Evolutionary conservation across 225 moss, liverwort and hornwort species (phyloP).

Genomic region (Anthoceros angustus): DNA sequence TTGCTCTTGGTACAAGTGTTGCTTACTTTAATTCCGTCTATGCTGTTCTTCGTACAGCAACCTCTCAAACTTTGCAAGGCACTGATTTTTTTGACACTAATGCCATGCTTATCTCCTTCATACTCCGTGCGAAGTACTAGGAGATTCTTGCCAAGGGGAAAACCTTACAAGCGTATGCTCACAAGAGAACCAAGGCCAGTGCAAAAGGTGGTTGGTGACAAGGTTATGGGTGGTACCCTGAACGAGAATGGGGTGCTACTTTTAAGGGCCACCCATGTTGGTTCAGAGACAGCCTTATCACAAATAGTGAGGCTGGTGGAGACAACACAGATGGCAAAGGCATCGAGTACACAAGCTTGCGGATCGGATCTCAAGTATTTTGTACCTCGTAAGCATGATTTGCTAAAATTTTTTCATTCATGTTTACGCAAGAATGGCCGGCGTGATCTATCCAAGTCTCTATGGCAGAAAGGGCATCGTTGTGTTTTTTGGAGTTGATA

Average conservation of each 20-base stretch:
- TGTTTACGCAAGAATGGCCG: background rate
- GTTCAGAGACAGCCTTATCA: constrained; percentile 85
- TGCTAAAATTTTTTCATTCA: background rate
- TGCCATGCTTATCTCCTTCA: constrained; percentile 90
- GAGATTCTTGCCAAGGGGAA: constrained; percentile 86
- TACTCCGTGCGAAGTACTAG: constrained; percentile 74
- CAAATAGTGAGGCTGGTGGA: constrained; percentile 95
- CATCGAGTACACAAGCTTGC: constrained; percentile 94
- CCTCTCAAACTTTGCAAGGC: constrained; percentile 40
- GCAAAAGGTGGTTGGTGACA: constrained; percentile 60
- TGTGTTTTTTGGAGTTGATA: background rate
- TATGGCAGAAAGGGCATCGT: too few relatives aligned
- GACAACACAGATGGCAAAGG: constrained; percentile 98
- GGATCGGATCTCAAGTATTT: constrained; percentile 90
- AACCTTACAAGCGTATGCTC: constrained; percentile 94
- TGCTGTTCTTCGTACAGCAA: constrained; percentile 48
- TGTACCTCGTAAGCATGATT: constrained; percentile 46
- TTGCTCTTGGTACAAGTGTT: constrained; percentile 69
- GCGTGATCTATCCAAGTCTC: background rate
- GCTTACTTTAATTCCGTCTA: constrained; percentile 73
- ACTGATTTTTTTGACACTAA: constrained; percentile 95
- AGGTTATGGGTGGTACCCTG: constrained; percentile 94
- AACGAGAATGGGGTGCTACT: constrained; percentile 81
- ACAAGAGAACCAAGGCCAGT: constrained; percentile 95
- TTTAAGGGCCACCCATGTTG: constrained; percentile 77